Base-by-base conservation (phyloP, 768 basidiomycete species). In the Pholiota conissans region DNA sequence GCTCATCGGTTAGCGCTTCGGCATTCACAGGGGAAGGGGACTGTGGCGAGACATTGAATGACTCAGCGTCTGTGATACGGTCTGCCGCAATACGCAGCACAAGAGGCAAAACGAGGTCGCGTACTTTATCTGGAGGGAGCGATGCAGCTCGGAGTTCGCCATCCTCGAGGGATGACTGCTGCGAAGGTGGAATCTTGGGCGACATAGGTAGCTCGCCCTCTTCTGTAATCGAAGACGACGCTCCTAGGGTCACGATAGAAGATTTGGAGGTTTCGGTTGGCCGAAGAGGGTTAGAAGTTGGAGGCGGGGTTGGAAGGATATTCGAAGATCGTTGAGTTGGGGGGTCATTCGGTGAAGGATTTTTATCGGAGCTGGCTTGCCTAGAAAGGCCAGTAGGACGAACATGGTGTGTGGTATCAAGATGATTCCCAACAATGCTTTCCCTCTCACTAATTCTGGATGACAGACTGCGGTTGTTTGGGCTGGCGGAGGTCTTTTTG, bases 1-100 rank as follows among this genome's bases (percentile, higher is more conserved):
- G 55, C 16, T 66, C 64, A 47, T 71, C 63, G 3, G 67, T 71
- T 32, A 75, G 49, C n/a, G 68, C 60, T 40, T 55, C 58, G 18
- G 56, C 47, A 42, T 59, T 40, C 27, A 60, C 26, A 10, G 40
- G 27, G 27, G 46, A 18, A 22, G 42, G 42, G 27, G 45, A 47
- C 42, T 39, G 50, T 45, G 50, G 32, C 29, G 56, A 40, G 13
- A 40, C 22, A 45, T 32, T 46, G 42, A 6, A 18, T 13, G 11
- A n/a, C 48, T 55, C 52, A 18, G 52, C 42, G 27, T 61, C 28
- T 22, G 29, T 49, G 35, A 30, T 11, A 34, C 61, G 61, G 18
- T 48, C 30, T 18, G 53, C 63, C 13, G 55, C 62, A 37, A 61
- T 67, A 47, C 59, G 61, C 28, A 56, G 40, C 27, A 67, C 50